Base-by-base conservation (phyloP, 2,329 filamentous ascomycete genomes). In the Colletotrichum incanum region DNA sequence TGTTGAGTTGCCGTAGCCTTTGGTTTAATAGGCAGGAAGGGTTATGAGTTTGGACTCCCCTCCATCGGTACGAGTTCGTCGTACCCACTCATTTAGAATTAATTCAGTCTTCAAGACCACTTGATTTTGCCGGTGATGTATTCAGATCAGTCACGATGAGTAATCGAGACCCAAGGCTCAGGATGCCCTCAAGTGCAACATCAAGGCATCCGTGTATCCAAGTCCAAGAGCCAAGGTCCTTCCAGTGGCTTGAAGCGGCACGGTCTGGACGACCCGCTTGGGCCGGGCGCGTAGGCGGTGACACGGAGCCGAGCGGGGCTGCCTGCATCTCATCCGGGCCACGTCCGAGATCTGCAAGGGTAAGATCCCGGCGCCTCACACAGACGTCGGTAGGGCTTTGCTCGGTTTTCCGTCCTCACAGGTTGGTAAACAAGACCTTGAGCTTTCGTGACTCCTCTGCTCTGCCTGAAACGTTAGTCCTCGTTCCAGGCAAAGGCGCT, bases 21-120 rank as follows among this genome's bases (percentile, higher is more conserved):
- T 55, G 62, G 66, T 70, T 54, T 69, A 66, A 73, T 66, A 28
- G 56, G 47, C 43, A 52, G 67, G 47, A 37, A 52, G 67, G 58
- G 67, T 66, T 55, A 56, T 63, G 67, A 72, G 34, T 26, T 14
- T 50, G 31, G 12, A 54, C 55, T 59, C 58, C 47, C 68, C 68
- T 63, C 56, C 52, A 11, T 49, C 8, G 23, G 55, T 71, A 63
- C 43, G 31, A 28, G 26, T 31, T 52, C 3, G 52, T 18, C 12
- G 31, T 58, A 58, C 64, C 45, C n/a, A 41, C 20, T 26, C 31
- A 59, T n/a, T 56, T 58, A 50, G 50, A 68, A 28, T 28, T 72
- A 68, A 72, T 72, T 47, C 20, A 28, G 63, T 14, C 59, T 63
- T 63, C 37, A 58, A 63, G 37, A 37, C 34, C 14, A 20, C 60